These are phyloP conservation scores for Peziza echinospora DNA, from an alignment of 495 filamentous ascomycete genomes.

Conservation along the genomic window DNA sequence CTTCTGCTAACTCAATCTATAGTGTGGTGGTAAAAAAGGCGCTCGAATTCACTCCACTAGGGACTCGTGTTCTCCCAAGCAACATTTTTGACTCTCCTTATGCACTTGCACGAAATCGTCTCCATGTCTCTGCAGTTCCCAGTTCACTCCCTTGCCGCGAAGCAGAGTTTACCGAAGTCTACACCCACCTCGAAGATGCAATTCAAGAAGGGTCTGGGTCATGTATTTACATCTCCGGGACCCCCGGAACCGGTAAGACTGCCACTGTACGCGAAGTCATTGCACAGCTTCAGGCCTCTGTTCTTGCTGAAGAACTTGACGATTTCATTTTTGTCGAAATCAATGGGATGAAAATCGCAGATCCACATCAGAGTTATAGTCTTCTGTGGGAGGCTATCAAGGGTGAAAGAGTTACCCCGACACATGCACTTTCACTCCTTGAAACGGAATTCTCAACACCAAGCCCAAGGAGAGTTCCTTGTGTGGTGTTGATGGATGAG, in stretches of 20 bases:
- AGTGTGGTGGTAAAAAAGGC: conserved; percentile 56
- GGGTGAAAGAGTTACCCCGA: conserved; percentile 74
- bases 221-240: conserved; percentile 99
- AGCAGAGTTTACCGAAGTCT: conserved; percentile 74
- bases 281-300: conserved; percentile 62
- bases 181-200: conserved; percentile 78
- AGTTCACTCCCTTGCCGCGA: conserved; percentile 77
- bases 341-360: conserved; percentile 98
- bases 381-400: conserved; percentile 91
- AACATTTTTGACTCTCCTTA: conserved; percentile 71
- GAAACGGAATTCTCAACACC: conserved; percentile 83
- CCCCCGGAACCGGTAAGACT: conserved; percentile 95
- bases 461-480: conserved; percentile 72
- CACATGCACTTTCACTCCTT: conserved; percentile 75
- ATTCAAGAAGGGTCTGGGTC: conserved; percentile 82
- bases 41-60: conserved; percentile 84
- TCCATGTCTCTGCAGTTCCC: conserved; percentile 88
- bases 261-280: conserved; percentile 94
- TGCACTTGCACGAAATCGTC: conserved; percentile 63
- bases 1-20: conserved; percentile 2
- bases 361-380: conserved; percentile 90
- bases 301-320: conserved; percentile 76
- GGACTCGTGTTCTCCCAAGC: conserved; percentile 59
- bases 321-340: conserved; percentile 99
- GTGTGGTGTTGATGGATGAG: conserved; percentile 98